Conservation (phyloP, 176 grass and related monocot species). For the Calamus simplicifolius region DNA sequence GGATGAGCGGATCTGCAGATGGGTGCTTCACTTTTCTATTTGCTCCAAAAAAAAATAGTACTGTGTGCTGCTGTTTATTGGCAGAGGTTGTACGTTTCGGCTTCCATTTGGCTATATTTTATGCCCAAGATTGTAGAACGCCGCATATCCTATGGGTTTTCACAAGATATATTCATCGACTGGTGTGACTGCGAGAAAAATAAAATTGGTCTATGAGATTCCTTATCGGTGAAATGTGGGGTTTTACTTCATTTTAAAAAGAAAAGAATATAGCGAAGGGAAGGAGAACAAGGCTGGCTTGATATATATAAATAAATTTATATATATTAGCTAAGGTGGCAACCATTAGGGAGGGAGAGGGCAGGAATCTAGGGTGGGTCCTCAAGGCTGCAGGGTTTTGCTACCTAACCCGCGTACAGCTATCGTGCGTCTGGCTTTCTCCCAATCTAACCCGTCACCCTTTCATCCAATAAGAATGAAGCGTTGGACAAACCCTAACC, state of each 20-base stretch:
- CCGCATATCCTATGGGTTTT: too few species aligned
- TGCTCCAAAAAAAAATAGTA: too few species aligned
- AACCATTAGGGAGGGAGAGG: not conserved
- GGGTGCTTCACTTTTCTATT: too few species aligned
- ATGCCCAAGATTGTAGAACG: too few species aligned
- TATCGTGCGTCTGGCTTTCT: conserved; percentile 7
- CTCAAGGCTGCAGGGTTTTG: not conserved
- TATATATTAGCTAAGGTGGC: not conserved
- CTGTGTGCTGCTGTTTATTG: too few species aligned
- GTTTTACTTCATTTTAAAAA: not conserved
- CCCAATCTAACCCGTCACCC: not conserved
- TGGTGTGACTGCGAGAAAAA: too few species aligned
- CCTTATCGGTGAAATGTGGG: conserved; percentile 2
- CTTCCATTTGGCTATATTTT: too few species aligned
- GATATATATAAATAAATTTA: not conserved
- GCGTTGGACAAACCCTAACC: too few species aligned
- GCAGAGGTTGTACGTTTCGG: too few species aligned
- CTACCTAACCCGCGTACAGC: conserved; percentile 8
- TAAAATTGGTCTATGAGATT: not conserved
- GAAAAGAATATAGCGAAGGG: not conserved
- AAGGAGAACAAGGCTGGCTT: not conserved
- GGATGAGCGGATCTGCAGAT: too few species aligned
- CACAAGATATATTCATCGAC: too few species aligned
- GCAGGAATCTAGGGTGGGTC: not conserved
- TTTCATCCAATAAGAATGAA: not conserved